Conservation (phyloP, 1,139 yeast genomes). For the Nakaseomyces kungkrabaensis region DNA sequence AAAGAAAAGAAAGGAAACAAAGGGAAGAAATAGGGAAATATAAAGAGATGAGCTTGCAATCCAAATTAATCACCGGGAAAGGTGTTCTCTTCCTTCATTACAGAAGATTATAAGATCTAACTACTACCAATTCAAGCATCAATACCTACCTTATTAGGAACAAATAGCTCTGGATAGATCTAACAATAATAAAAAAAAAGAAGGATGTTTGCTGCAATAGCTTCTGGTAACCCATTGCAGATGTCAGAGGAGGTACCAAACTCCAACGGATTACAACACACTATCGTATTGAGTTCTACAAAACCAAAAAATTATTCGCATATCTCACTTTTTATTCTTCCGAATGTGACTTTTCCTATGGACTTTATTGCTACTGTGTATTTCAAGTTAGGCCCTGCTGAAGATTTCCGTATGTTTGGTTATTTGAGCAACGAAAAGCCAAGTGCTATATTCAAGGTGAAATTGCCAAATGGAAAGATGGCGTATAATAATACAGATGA, state of each 20-base stretch:
- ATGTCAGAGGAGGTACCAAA: constrained; percentile 30
- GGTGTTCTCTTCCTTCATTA: no score
- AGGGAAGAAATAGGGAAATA: not conserved
- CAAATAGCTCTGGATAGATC: not conserved
- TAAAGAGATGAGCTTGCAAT: not conserved
- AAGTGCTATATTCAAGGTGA: constrained; percentile 81
- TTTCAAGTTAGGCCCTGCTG: constrained; percentile 64
- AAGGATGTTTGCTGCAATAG: constrained; percentile 31
- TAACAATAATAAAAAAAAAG: not conserved
- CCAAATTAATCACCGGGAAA: not conserved
- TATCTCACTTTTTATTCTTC: constrained; percentile 65
- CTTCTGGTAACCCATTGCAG: constrained; percentile 31
- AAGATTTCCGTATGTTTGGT: constrained; percentile 75
- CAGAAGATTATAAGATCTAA: no score
- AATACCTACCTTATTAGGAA: no score
- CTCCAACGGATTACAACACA: constrained; percentile 30
- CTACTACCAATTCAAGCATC: no score
- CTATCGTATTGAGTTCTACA: constrained; percentile 28
- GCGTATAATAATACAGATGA: constrained; percentile 27
- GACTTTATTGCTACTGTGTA: constrained; percentile 75
- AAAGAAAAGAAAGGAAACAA: not conserved
- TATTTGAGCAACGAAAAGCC: constrained; percentile 66
- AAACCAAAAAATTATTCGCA: constrained; percentile 40
- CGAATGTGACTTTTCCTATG: constrained; percentile 55
- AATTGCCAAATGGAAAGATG: constrained; percentile 31